A percentile compares a stretch with the other conserved stretches of the same genome.
Evolutionary conservation across 2,329 filamentous ascomycete species (phyloP).

Genomic region (Periglandula ipomoeae): DNA sequence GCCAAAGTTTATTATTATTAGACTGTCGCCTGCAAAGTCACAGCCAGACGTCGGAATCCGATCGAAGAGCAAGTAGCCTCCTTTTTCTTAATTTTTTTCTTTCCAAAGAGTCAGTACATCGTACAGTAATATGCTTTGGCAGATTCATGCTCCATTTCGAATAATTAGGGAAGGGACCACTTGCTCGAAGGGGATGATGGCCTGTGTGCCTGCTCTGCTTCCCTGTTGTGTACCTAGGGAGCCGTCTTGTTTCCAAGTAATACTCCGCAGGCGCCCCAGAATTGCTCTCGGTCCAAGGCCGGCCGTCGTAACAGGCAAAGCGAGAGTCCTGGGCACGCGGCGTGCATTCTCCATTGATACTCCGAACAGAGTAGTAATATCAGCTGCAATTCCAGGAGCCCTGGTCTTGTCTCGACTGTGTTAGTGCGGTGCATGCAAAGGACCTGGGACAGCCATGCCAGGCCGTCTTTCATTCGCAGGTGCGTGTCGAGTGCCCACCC

Average conservation of each 20-base stretch:
- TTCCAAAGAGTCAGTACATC: too few species aligned
- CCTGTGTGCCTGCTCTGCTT: neutral
- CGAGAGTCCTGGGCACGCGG: neutral
- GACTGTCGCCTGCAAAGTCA: too few species aligned
- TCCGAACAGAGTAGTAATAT: neutral
- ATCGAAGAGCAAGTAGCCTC: too few species aligned
- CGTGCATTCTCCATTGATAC: neutral
- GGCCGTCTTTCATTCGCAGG: neutral
- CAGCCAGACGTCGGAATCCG: too few species aligned
- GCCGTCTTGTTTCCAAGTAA: neutral
- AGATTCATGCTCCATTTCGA: too few species aligned
- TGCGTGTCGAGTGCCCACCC: neutral
- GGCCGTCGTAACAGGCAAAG: neutral
- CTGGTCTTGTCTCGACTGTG: neutral
- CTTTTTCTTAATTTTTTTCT: neutral
- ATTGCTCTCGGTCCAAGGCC: neutral
- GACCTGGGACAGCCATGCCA: neutral
- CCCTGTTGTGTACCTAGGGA: neutral
- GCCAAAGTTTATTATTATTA: neutral
- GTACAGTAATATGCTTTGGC: too few species aligned
- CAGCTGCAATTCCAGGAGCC: slow-evolving; percentile 1
- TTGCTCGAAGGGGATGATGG: too few species aligned
- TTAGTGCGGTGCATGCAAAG: neutral
- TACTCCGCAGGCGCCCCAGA: neutral
- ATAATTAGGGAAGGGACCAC: too few species aligned